Percentiles rank a stretch among this genome's conserved stretches.
These are phyloP conservation scores for Mortierella alpina DNA, from an alignment of 192 early-diverging fungal genomes.

Conservation along the genomic window DNA sequence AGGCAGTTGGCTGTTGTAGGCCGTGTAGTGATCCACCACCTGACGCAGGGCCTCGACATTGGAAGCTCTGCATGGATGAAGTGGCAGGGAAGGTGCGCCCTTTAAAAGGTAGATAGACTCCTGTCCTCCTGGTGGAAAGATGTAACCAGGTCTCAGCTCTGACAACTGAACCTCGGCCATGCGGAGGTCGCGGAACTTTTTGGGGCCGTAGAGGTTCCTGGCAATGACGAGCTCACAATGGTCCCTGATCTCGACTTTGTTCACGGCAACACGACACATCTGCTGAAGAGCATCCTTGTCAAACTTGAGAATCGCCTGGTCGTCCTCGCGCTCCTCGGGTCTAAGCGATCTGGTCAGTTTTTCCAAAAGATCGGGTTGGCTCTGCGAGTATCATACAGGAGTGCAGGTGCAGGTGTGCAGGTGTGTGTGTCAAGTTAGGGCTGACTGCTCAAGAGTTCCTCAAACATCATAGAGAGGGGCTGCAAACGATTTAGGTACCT, in stretches of 20 bases:
- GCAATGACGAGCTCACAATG: slow-evolving; percentile 52
- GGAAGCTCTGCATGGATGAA: slow-evolving; percentile 48
- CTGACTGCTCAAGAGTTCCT: not conserved
- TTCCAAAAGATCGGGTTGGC: slow-evolving; percentile 44
- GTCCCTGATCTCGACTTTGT: slow-evolving; percentile 41
- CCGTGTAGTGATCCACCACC: slow-evolving; percentile 47
- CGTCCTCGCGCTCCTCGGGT: slow-evolving; percentile 40
- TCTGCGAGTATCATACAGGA: slow-evolving; percentile 1
- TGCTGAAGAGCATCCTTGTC: slow-evolving; percentile 48
- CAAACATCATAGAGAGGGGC: no score
- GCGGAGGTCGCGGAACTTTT: slow-evolving; percentile 48
- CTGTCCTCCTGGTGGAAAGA: slow-evolving; percentile 49
- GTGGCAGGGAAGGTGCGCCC: slow-evolving; percentile 41
- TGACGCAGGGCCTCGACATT: slow-evolving; percentile 47
- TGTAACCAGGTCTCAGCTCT: slow-evolving; percentile 34
- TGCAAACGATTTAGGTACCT: slow-evolving; percentile 9
- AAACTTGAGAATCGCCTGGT: slow-evolving; percentile 49
- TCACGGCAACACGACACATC: slow-evolving; percentile 47
- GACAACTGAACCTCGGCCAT: slow-evolving; percentile 47
- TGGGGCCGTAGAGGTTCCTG: slow-evolving; percentile 45
- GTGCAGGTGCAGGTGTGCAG: not conserved
- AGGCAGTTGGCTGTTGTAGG: slow-evolving; percentile 42
- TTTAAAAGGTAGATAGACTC: slow-evolving; percentile 53
- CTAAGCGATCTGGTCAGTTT: slow-evolving; percentile 37
- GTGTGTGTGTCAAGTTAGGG: not conserved